phyloP scores from a whole-genome alignment of 176 grass and related monocot species.

The Aegilops longissima region DNA sequence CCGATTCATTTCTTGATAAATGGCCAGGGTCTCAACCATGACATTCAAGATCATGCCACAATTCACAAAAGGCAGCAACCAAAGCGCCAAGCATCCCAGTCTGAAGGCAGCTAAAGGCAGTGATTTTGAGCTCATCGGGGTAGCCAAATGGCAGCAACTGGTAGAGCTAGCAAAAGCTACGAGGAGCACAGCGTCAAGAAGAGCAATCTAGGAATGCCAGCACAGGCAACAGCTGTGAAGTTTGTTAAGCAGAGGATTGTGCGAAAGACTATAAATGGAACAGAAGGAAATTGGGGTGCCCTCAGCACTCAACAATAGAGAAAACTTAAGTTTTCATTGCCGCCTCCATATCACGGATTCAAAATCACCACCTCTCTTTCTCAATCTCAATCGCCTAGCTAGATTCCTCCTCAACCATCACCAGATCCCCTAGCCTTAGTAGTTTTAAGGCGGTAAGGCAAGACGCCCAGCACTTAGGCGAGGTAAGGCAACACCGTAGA shows the following conservation, averaged over 20 bases:
- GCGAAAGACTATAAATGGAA: background rate
- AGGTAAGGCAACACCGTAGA: background rate
- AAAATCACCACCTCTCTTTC: background rate
- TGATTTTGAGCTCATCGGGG: background rate
- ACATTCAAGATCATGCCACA: background rate
- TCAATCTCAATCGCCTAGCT: background rate
- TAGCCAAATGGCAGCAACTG: background rate
- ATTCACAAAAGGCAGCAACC: background rate
- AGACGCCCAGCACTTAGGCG: background rate
- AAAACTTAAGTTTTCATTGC: background rate
- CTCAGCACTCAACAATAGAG: background rate
- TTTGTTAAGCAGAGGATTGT: background rate
- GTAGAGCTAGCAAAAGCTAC: background rate
- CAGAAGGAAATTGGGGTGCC: background rate
- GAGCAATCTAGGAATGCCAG: background rate
- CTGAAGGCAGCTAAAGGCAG: background rate
- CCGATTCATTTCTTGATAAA: background rate
- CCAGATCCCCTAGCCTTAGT: background rate
- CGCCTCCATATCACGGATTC: background rate
- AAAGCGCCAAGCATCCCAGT: background rate
- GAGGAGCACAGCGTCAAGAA: background rate
- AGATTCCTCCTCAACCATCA: background rate
- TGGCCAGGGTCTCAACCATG: background rate
- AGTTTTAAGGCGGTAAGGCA: background rate
- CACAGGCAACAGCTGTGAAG: background rate